Percentiles rank a stretch among this genome's conserved stretches.
phyloP scores from a whole-genome alignment of 1,139 yeast species.

The Candida gigantensis region DNA sequence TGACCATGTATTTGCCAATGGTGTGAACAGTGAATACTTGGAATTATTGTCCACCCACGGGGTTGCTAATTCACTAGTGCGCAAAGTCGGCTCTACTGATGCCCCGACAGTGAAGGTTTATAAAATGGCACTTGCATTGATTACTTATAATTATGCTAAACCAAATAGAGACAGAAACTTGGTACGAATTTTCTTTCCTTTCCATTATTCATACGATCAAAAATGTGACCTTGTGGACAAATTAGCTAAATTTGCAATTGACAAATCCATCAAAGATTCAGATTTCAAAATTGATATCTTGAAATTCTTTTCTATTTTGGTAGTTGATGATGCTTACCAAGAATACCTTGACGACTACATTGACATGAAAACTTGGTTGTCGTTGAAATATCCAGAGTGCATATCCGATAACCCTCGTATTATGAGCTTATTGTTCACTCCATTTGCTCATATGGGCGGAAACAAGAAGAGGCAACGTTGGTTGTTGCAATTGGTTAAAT shows the following conservation, averaged over 20 bases:
- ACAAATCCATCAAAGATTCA: constrained; percentile 4
- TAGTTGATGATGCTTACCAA: not conserved
- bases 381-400: not conserved
- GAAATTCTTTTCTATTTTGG: not conserved
- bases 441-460: not conserved
- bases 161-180: not conserved
- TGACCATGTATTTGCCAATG: constrained; percentile 5
- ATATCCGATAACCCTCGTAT: not conserved
- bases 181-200: not conserved
- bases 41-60: constrained; percentile 3
- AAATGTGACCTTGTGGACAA: constrained; percentile 1
- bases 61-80: not conserved
- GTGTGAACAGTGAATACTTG: constrained; percentile 1
- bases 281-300: constrained; percentile 4
- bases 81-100: too few species aligned
- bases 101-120: too few species aligned
- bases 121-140: too few species aligned
- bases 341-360: not conserved
- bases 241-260: constrained; percentile 6
- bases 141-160: too few species aligned
- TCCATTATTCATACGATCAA: not conserved
- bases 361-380: not conserved
- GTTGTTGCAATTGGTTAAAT: constrained; percentile 2
- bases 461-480: not conserved
- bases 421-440: too few species aligned